Evolutionary conservation across 2,329 filamentous ascomycete species (phyloP).

Genomic region (Ilyonectria destructans): DNA sequence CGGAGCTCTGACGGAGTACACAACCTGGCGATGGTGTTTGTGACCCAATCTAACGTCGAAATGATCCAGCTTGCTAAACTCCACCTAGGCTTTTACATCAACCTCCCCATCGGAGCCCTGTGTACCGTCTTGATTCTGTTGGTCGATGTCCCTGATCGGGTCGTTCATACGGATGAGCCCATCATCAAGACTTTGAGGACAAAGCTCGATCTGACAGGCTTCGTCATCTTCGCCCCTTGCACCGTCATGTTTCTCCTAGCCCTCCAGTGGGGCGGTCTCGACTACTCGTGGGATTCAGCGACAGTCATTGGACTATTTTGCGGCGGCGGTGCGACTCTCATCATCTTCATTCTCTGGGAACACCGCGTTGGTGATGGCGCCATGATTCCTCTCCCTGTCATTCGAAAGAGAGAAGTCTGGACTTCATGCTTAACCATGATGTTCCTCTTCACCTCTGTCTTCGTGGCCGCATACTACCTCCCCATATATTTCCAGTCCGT

Average conservation of each 20-base stretch:
- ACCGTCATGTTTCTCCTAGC: constrained; percentile 67
- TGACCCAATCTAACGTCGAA: background rate
- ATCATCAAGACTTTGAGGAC: constrained; percentile 37
- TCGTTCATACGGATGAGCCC: constrained; percentile 32
- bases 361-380: constrained; percentile 61
- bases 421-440: constrained; percentile 59
- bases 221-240: constrained; percentile 61
- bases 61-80: constrained; percentile 27
- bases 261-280: constrained; percentile 67
- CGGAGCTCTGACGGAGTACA: constrained; percentile 58
- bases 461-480: constrained; percentile 64
- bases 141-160: constrained; percentile 56
- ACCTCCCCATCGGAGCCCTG: constrained; percentile 61
- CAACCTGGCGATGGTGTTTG: constrained; percentile 64
- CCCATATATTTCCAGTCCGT: constrained; percentile 69
- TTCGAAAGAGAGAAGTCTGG: constrained; percentile 62
- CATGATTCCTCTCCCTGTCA: constrained; percentile 65
- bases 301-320: constrained; percentile 64
- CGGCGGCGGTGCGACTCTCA: constrained; percentile 57
- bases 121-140: constrained; percentile 53
- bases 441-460: constrained; percentile 61
- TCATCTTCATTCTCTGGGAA: constrained; percentile 65
- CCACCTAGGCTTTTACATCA: constrained; percentile 61
- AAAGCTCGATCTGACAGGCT: constrained; percentile 64
- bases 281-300: constrained; percentile 63